Conservation (phyloP, 108 stramenopile genomes). For the Ochromonas danica region DNA sequence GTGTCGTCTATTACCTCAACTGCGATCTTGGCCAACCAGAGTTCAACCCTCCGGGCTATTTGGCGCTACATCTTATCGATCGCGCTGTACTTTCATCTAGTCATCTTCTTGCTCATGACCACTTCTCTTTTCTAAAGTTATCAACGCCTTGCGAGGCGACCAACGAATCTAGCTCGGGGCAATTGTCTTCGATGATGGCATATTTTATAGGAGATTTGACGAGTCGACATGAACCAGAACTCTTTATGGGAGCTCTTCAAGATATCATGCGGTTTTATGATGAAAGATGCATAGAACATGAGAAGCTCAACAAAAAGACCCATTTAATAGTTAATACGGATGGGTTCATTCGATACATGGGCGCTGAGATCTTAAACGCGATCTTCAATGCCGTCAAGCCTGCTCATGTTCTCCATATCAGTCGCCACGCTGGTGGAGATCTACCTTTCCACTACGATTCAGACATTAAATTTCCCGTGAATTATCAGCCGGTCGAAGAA, state of each 20-base stretch:
- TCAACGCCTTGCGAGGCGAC: too few species aligned
- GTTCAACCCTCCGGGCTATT: conserved; percentile 71
- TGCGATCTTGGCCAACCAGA: conserved; percentile 87
- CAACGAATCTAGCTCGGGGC: too few species aligned
- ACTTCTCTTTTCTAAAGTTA: too few species aligned
- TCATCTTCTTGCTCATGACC: too few species aligned
- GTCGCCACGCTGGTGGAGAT: neutral
- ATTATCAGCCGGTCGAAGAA: neutral
- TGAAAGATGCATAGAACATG: too few species aligned
- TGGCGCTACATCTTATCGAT: conserved; percentile 1
- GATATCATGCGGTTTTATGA: too few species aligned
- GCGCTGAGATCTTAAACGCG: conserved; percentile 7
- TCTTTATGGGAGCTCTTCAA: neutral
- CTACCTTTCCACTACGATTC: neutral
- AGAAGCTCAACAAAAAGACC: too few species aligned
- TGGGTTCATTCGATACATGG: conserved; percentile 22
- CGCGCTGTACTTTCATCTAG: conserved; percentile 1
- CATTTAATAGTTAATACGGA: conserved; percentile 25
- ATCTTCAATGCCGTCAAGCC: neutral
- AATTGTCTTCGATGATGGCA: too few species aligned
- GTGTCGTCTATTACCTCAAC: conserved; percentile 73
- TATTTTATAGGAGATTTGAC: conserved; percentile 27
- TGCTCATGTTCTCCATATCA: conserved; percentile 18
- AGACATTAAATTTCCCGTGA: neutral
- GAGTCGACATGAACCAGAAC: neutral